These are phyloP conservation scores for Edaphochlamys debaryana DNA, from an alignment of 139 green algal genomes.

Conservation along the genomic window DNA sequence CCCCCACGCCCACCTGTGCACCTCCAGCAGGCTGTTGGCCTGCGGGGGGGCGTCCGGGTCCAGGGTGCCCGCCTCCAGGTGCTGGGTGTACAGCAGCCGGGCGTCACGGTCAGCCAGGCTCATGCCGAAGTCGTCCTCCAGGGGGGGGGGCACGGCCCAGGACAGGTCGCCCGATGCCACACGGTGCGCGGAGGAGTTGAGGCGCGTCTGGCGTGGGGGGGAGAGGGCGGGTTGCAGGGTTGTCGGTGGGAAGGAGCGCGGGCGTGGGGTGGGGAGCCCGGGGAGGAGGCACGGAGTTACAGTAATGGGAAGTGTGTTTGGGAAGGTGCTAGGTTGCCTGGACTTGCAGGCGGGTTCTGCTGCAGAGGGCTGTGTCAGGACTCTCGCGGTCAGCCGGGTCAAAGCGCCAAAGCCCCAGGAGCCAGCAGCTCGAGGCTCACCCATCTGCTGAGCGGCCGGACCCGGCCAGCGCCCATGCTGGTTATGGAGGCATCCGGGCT, in stretches of 20 bases:
- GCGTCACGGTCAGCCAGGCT: conserved; percentile 38
- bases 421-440: too few relatives aligned
- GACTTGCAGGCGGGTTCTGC: too few relatives aligned
- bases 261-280: not conserved
- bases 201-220: not conserved
- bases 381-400: too few relatives aligned
- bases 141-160: conserved; percentile 64
- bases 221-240: not conserved
- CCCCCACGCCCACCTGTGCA: conserved; percentile 1
- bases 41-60: not conserved
- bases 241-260: not conserved
- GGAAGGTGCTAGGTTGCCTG: too few relatives aligned
- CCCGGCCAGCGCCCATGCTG: too few relatives aligned
- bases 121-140: conserved; percentile 55
- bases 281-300: not conserved
- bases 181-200: not conserved
- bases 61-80: conserved; percentile 3
- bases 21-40: conserved; percentile 24
- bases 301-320: too few relatives aligned
- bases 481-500: too few relatives aligned
- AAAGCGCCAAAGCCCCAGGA: too few relatives aligned
- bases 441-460: too few relatives aligned
- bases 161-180: conserved; percentile 41
- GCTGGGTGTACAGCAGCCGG: conserved; percentile 28
- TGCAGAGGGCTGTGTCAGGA: too few relatives aligned